A percentile compares a stretch with the other conserved stretches of the same genome.
phyloP scores from a whole-genome alignment of 768 basidiomycete genomes.

The Sarcomyxa edulis region DNA sequence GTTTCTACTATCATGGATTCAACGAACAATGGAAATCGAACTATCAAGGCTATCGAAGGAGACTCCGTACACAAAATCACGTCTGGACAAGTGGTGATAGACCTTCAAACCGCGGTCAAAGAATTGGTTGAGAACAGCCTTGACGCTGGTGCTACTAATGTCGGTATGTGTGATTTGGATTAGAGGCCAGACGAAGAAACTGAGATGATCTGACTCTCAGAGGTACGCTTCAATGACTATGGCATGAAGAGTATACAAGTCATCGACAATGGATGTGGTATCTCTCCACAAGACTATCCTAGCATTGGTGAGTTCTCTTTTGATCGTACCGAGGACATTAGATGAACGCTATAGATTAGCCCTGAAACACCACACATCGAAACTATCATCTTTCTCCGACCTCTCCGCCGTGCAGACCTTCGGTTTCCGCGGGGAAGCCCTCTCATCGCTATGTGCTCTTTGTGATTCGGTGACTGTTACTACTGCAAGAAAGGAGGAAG shows the following conservation, averaged over 20 bases:
- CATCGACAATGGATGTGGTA: slow-evolving; percentile 88
- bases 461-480: slow-evolving; percentile 63
- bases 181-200: background rate
- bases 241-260: slow-evolving; percentile 84
- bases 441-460: slow-evolving; percentile 89
- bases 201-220: slow-evolving; percentile 40
- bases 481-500: slow-evolving; percentile 65
- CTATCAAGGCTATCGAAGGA: slow-evolving; percentile 63
- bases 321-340: too few relatives aligned
- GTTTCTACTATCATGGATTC: too few relatives aligned
- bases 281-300: slow-evolving; percentile 70
- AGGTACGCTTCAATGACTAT: slow-evolving; percentile 86
- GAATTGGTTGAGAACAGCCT: slow-evolving; percentile 96
- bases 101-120: slow-evolving; percentile 91
- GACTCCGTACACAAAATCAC: slow-evolving; percentile 84
- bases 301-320: slow-evolving; percentile 59
- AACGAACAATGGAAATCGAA: too few relatives aligned
- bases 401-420: slow-evolving; percentile 73
- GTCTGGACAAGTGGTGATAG: slow-evolving; percentile 92
- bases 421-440: slow-evolving; percentile 94
- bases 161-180: slow-evolving; percentile 74
- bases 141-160: slow-evolving; percentile 83
- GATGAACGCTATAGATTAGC: too few relatives aligned
- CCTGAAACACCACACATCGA: slow-evolving; percentile 92
- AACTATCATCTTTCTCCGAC: slow-evolving; percentile 72